Evolutionary conservation across 805 yeast genomes (phyloP).

Genomic region (Clavispora phyllophila): DNA sequence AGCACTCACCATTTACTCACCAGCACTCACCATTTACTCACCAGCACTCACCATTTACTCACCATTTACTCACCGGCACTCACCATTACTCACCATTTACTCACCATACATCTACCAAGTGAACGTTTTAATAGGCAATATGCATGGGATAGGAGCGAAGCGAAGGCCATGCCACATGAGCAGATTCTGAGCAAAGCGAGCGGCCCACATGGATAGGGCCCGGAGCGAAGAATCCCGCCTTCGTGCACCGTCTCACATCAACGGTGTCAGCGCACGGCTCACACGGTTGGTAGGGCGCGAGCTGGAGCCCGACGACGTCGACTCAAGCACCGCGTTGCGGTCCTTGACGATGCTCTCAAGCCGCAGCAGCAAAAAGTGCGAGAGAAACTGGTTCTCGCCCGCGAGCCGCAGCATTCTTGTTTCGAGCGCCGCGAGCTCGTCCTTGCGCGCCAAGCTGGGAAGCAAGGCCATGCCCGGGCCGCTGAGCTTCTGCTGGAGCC

Average conservation of each 20-base stretch:
- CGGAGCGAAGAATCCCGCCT: no score
- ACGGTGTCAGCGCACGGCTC: conserved; percentile 38
- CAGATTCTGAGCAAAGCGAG: no score
- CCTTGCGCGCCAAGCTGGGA: conserved; percentile 31
- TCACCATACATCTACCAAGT: no score
- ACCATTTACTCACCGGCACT: no score
- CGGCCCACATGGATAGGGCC: no score
- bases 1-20: no score
- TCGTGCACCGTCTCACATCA: conserved; percentile 5
- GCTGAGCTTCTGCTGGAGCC: conserved; percentile 18
- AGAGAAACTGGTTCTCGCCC: conserved; percentile 26
- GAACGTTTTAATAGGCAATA: no score
- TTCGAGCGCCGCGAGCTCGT: conserved; percentile 27
- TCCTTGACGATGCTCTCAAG: conserved; percentile 33
- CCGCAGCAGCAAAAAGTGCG: conserved; percentile 24
- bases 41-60: no score
- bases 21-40: no score
- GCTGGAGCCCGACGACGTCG: conserved; percentile 22
- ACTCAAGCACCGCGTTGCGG: conserved; percentile 26
- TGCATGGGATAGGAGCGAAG: no score
- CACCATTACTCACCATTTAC: no score
- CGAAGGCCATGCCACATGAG: no score
- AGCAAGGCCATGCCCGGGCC: conserved; percentile 33
- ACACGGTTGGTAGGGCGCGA: conserved; percentile 31
- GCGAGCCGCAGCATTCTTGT: conserved; percentile 20